A percentile compares a stretch with the other conserved stretches of the same genome.
Conservation (phyloP, 805 yeast species). For the Millerago galiae region DNA sequence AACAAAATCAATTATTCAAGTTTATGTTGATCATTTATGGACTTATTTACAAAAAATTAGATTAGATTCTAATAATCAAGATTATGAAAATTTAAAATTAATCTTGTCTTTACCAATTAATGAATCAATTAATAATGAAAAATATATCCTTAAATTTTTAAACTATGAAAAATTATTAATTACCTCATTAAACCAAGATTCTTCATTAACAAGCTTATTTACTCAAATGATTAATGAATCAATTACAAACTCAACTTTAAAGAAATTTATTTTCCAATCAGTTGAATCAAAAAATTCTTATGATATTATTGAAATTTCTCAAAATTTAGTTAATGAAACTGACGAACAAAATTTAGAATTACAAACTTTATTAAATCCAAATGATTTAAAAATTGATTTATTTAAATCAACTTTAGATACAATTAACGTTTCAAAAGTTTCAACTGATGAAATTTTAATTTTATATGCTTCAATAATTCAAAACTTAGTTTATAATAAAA, state of each 20-base stretch:
- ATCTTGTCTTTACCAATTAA: slow-evolving; percentile 20
- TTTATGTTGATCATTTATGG: slow-evolving; percentile 25
- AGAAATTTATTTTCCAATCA: slow-evolving; percentile 19
- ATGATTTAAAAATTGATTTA: slow-evolving; percentile 19
- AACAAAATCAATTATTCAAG: slow-evolving; percentile 13
- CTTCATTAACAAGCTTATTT: slow-evolving; percentile 13
- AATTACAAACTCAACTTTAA: slow-evolving; percentile 17
- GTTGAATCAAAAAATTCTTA: slow-evolving; percentile 12
- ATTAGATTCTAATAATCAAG: slow-evolving; percentile 11
- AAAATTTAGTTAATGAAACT: slow-evolving; percentile 7
- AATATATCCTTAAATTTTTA: slow-evolving; percentile 17
- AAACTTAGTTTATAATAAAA: slow-evolving; percentile 20
- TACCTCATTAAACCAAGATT: slow-evolving; percentile 7
- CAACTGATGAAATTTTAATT: slow-evolving; percentile 21
- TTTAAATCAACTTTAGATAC: slow-evolving; percentile 18
- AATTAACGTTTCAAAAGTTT: slow-evolving; percentile 13
- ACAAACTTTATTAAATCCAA: slow-evolving; percentile 25
- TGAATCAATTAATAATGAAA: slow-evolving; percentile 24
- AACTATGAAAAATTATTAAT: slow-evolving; percentile 12
- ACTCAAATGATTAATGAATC: slow-evolving; percentile 18
- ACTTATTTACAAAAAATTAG: slow-evolving; percentile 18
- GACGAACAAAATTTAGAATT: slow-evolving; percentile 19
- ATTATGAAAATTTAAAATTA: slow-evolving; percentile 22
- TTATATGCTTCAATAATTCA: slow-evolving; percentile 24
- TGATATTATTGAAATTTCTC: slow-evolving; percentile 13